Evolutionary conservation across 2,329 filamentous ascomycete species (phyloP).

Genomic region (Drechslerella coelobrocha): DNA sequence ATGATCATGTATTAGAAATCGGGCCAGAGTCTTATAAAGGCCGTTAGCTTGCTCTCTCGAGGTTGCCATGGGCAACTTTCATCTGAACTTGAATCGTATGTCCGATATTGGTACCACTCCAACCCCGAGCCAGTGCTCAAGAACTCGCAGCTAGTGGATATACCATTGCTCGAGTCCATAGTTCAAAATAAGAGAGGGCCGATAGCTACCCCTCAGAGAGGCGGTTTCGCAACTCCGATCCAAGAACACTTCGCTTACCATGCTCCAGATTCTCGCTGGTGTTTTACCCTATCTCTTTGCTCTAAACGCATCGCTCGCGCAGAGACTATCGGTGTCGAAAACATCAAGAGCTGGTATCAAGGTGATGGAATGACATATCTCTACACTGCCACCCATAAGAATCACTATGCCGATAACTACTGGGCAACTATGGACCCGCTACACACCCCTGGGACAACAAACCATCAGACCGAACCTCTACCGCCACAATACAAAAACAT

Average conservation of each 20-base stretch:
- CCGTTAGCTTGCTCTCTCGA: conserved; percentile 4
- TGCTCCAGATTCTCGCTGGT: conserved; percentile 20
- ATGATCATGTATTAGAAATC: background rate
- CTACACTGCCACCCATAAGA: conserved; percentile 41
- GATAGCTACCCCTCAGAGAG: conserved; percentile 3
- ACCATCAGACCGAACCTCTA: conserved; percentile 24
- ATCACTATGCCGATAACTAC: conserved; percentile 44
- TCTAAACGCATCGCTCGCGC: conserved; percentile 30
- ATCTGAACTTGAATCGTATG: conserved; percentile 12
- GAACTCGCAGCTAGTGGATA: conserved; percentile 12
- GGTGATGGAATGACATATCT: conserved; percentile 50
- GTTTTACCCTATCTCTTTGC: conserved; percentile 29
- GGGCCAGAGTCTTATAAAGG: conserved; percentile 24
- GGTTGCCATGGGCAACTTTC: conserved; percentile 1
- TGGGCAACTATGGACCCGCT: conserved; percentile 51
- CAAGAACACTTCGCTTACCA: conserved; percentile 46
- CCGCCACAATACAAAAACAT: conserved; percentile 25
- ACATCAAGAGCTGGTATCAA: conserved; percentile 41
- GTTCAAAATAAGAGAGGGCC: conserved; percentile 1
- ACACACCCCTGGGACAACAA: conserved; percentile 43
- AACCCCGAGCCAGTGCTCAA: conserved; percentile 5
- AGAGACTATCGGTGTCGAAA: conserved; percentile 25
- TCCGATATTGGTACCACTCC: conserved; percentile 18
- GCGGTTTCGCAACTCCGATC: conserved; percentile 23
- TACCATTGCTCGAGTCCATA: conserved; percentile 17